Evolutionary conservation across 495 filamentous ascomycete genomes (phyloP).

Genomic region (Cudoniella acicularis): DNA sequence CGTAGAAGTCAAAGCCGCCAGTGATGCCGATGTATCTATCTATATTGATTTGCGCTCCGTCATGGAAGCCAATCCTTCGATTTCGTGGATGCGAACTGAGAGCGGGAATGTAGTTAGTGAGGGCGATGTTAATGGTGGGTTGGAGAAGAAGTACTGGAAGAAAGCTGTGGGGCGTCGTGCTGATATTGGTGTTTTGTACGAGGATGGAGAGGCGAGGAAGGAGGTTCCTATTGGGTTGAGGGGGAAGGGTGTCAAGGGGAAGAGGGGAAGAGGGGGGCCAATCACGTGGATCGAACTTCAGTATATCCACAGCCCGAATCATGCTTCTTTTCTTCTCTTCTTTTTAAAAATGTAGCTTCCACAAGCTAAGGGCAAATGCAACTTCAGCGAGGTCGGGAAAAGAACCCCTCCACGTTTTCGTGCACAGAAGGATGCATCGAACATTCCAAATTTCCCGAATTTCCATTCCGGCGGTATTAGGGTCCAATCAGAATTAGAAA

Average conservation of each 20-base stretch:
- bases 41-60: slow-evolving; percentile 69
- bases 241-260: slow-evolving; percentile 40
- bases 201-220: slow-evolving; percentile 51
- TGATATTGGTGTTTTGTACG: slow-evolving; percentile 62
- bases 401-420: too few relatives aligned
- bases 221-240: slow-evolving; percentile 40
- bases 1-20: slow-evolving; percentile 61
- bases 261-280: too few relatives aligned
- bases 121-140: slow-evolving; percentile 39
- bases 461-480: too few relatives aligned
- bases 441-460: too few relatives aligned
- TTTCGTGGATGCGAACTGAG: slow-evolving; percentile 71
- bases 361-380: too few relatives aligned
- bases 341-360: too few relatives aligned
- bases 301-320: too few relatives aligned
- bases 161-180: slow-evolving; percentile 54
- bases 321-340: too few relatives aligned
- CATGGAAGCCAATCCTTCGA: slow-evolving; percentile 56
- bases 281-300: too few relatives aligned
- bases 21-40: slow-evolving; percentile 71
- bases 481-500: too few relatives aligned
- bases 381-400: too few relatives aligned
- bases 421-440: too few relatives aligned
- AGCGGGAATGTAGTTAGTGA: slow-evolving; percentile 66
- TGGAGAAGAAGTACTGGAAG: slow-evolving; percentile 41